phyloP scores from a whole-genome alignment of 2,329 filamentous ascomycete genomes.

The Alternaria arborescens region DNA sequence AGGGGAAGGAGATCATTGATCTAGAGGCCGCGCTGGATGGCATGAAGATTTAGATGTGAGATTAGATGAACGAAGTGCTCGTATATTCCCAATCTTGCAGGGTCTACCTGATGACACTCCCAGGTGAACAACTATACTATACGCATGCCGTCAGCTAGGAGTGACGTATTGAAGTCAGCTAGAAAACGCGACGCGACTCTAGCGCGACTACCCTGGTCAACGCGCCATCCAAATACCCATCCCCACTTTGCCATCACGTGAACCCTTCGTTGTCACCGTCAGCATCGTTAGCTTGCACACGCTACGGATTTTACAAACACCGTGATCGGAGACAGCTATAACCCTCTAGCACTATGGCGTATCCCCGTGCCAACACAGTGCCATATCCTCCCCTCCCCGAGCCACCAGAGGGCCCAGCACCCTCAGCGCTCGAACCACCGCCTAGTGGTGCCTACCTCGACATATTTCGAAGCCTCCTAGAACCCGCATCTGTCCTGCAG shows the following conservation, averaged over 20 bases:
- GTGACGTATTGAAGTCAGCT: neutral
- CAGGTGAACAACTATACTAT: neutral
- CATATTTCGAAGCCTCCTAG: slow-evolving; percentile 9
- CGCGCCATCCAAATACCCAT: neutral
- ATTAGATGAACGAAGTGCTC: neutral
- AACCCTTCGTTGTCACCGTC: neutral
- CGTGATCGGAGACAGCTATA: neutral
- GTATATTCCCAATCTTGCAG: neutral
- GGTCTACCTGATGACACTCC: neutral
- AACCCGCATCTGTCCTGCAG: neutral
- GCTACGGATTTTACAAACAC: neutral
- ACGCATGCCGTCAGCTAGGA: neutral
- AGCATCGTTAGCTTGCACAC: neutral
- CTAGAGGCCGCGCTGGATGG: slow-evolving; percentile 35
- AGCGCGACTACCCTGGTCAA: neutral
- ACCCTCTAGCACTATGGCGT: neutral
- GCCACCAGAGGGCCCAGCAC: neutral
- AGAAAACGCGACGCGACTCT: neutral
- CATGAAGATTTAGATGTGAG: slow-evolving; percentile 28
- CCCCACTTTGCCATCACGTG: neutral
- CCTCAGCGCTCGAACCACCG: neutral
- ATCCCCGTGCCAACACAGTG: neutral
- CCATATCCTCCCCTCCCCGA: slow-evolving; percentile 1
- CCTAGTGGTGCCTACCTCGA: neutral
- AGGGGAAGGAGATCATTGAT: slow-evolving; percentile 15